Evolutionary conservation across 805 yeast genomes (phyloP).

Genomic region (Kodamaea laetipori): DNA sequence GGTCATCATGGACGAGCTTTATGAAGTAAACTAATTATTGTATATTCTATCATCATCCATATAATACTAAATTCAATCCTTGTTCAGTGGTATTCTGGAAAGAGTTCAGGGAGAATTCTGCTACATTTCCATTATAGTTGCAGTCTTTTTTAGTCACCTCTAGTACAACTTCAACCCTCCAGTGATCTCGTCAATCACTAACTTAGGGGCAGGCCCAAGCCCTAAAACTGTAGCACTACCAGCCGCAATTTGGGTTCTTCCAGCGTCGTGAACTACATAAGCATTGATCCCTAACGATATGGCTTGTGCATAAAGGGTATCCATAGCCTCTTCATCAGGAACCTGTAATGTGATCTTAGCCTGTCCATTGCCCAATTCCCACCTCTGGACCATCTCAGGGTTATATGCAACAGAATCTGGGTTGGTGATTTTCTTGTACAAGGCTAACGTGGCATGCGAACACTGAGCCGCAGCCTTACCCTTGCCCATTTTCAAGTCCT

Average conservation of each 20-base stretch:
- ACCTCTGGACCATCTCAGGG: conserved; percentile 64
- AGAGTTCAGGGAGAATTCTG: no score
- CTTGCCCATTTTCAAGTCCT: conserved; percentile 87
- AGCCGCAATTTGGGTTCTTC: conserved; percentile 93
- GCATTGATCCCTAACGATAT: conserved; percentile 77
- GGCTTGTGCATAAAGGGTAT: conserved; percentile 76
- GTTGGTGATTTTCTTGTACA: conserved; percentile 68
- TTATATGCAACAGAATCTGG: conserved; percentile 56
- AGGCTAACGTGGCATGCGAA: conserved; percentile 93
- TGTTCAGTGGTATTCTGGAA: no score
- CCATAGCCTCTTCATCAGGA: conserved; percentile 69
- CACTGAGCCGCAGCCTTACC: conserved; percentile 98
- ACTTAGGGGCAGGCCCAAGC: conserved; percentile 92
- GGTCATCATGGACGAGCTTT: no score
- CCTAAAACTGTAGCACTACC: conserved; percentile 97
- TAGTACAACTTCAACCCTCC: conserved; percentile 74
- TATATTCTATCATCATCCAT: neutral
- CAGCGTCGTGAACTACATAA: conserved; percentile 90
- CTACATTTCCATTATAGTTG: no score
- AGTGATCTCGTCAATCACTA: conserved; percentile 78
- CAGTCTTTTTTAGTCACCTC: no score
- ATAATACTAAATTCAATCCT: no score
- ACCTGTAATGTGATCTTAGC: conserved; percentile 89
- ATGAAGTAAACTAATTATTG: neutral
- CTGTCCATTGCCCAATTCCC: conserved; percentile 82